Evolutionary conservation across 805 yeast genomes (phyloP).

Genomic region (Komagataella populi): DNA sequence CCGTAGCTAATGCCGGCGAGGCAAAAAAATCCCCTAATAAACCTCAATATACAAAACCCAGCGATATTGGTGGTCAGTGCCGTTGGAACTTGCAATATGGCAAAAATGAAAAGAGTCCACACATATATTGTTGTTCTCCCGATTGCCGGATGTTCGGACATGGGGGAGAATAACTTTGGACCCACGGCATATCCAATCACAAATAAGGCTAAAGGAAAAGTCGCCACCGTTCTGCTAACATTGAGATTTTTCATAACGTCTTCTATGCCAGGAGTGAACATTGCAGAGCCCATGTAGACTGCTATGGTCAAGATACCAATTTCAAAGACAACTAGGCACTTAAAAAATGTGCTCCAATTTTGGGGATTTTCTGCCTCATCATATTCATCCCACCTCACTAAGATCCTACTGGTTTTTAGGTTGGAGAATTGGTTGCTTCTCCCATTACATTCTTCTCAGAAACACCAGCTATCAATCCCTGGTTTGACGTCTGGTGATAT

Average conservation of each 20-base stretch:
- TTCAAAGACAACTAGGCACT: slow-evolving; percentile 18
- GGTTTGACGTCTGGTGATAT: neutral
- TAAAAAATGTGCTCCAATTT: neutral
- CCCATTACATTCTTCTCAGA: neutral
- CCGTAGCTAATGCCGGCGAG: slow-evolving; percentile 43
- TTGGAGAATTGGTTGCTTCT: neutral
- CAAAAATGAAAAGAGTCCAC: slow-evolving; percentile 29
- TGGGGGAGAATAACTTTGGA: slow-evolving; percentile 43
- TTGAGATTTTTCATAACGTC: slow-evolving; percentile 30
- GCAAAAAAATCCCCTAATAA: slow-evolving; percentile 41
- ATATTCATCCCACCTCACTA: neutral
- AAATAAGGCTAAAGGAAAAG: slow-evolving; percentile 38
- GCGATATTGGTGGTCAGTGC: slow-evolving; percentile 38
- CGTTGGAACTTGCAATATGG: slow-evolving; percentile 40
- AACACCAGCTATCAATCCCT: neutral
- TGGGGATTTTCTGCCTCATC: neutral
- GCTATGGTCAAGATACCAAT: slow-evolving; percentile 33
- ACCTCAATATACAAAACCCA: slow-evolving; percentile 34
- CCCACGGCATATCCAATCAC: slow-evolving; percentile 52
- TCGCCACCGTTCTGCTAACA: slow-evolving; percentile 28
- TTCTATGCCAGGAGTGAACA: slow-evolving; percentile 36
- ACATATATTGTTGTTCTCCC: slow-evolving; percentile 42
- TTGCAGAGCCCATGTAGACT: slow-evolving; percentile 43
- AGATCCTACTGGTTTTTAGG: neutral
- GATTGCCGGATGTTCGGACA: slow-evolving; percentile 38